A percentile compares a stretch with the other conserved stretches of the same genome.
phyloP scores from a whole-genome alignment of 139 green algal species.

The Micractinium sp. region DNA sequence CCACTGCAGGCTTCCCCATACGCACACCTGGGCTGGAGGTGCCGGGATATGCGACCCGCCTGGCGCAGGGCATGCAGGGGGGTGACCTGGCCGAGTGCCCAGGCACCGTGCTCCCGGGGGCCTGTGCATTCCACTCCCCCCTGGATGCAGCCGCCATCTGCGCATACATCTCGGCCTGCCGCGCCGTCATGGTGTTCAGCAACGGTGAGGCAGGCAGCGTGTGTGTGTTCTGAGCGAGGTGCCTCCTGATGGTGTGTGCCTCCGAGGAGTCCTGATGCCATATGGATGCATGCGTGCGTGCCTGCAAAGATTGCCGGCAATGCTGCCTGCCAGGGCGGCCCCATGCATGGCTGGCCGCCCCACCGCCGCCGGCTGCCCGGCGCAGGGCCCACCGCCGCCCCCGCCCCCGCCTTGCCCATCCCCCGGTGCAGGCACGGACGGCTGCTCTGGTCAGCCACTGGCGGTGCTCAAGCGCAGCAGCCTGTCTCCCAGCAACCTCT shows the following conservation, averaged over 20 bases:
- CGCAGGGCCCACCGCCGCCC: too few species aligned
- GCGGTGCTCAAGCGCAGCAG: conserved; percentile 3
- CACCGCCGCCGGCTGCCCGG: too few species aligned
- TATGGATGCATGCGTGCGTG: too few species aligned
- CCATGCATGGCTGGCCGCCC: too few species aligned
- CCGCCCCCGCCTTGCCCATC: too few species aligned
- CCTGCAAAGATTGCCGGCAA: too few species aligned
- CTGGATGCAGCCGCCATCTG: background rate
- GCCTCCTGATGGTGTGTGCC: too few species aligned
- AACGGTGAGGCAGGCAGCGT: background rate
- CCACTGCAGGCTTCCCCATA: background rate
- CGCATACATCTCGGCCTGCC: background rate
- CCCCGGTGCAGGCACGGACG: background rate
- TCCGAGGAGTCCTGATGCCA: too few species aligned
- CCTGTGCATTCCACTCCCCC: background rate
- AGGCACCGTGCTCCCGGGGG: background rate
- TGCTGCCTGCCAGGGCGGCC: too few species aligned
- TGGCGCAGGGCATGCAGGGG: background rate
- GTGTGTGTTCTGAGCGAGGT: too few species aligned
- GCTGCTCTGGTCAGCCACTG: background rate
- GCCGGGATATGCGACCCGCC: background rate
- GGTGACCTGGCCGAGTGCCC: background rate
- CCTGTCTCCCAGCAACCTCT: background rate
- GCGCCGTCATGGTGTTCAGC: background rate
- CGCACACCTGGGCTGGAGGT: background rate